Evolutionary conservation across 805 yeast species (phyloP).

Genomic region (Cyberlindnera maritima): DNA sequence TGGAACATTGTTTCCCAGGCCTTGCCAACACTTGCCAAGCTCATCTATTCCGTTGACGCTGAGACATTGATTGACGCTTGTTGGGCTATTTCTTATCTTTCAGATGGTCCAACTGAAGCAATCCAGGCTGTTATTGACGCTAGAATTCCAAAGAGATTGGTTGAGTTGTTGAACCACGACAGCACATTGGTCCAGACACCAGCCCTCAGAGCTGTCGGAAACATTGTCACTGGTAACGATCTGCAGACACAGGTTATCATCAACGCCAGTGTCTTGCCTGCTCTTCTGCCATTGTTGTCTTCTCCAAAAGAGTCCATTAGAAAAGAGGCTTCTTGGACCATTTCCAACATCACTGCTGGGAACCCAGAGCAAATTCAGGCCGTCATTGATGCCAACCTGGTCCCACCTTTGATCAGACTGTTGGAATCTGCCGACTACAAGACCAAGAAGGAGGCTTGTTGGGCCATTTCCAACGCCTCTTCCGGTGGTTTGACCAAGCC

Average conservation of each 20-base stretch:
- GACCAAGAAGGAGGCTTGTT: conserved; percentile 97
- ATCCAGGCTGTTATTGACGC: conserved; percentile 97
- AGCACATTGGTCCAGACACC: conserved; percentile 92
- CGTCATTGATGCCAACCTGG: conserved; percentile 89
- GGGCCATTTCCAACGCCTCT: conserved; percentile 98
- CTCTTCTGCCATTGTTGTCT: conserved; percentile 72
- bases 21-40: conserved; percentile 86
- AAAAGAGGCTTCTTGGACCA: conserved; percentile 99
- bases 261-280: conserved; percentile 87
- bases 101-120: conserved; percentile 90
- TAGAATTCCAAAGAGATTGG: conserved; percentile 90
- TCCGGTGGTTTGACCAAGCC: conserved; percentile 93
- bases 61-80: conserved; percentile 97
- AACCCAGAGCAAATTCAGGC: conserved; percentile 94
- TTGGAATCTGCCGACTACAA: conserved; percentile 87
- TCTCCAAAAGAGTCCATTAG: conserved; percentile 89
- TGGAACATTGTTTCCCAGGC: conserved; percentile 87
- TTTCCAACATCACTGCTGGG: conserved; percentile 97
- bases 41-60: conserved; percentile 85
- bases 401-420: conserved; percentile 84
- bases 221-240: conserved; percentile 96
- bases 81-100: conserved; percentile 95
- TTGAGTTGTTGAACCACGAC: conserved; percentile 82
- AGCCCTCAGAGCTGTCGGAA: conserved; percentile 95
- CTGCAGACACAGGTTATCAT: conserved; percentile 92